Percentiles rank a stretch among this genome's conserved stretches.
These are phyloP conservation scores for Plasmodium billcollinsi DNA, from an alignment of 169 alveolate genomes.

Conservation along the genomic window DNA sequence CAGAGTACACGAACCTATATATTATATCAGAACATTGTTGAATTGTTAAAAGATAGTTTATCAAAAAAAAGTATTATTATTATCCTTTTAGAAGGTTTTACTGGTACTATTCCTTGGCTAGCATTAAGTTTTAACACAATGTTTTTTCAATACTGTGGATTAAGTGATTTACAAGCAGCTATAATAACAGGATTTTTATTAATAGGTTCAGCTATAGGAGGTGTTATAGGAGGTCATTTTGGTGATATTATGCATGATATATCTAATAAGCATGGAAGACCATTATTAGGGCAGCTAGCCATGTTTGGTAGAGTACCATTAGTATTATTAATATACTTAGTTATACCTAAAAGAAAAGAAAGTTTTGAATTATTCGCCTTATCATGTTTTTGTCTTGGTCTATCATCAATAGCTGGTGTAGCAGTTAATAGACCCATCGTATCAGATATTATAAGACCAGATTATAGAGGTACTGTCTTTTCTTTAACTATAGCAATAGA, in stretches of 20 bases:
- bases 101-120: conserved; percentile 93
- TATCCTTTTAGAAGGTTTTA: conserved; percentile 84
- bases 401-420: conserved; percentile 92
- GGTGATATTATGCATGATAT: conserved; percentile 89
- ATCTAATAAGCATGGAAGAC: conserved; percentile 90
- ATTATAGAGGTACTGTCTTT: conserved; percentile 90
- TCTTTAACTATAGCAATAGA: conserved; percentile 89
- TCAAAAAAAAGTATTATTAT: conserved; percentile 71
- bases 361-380: conserved; percentile 63
- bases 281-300: conserved; percentile 86
- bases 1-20: conserved; percentile 39
- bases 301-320: conserved; percentile 75
- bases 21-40: conserved; percentile 53
- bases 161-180: conserved; percentile 90
- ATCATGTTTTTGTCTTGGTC: conserved; percentile 87
- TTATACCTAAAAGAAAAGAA: conserved; percentile 49
- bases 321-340: conserved; percentile 38
- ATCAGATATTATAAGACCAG: conserved; percentile 92
- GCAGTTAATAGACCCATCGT: conserved; percentile 92
- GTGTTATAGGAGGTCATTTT: conserved; percentile 91
- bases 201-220: conserved; percentile 92
- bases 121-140: conserved; percentile 91
- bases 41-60: conserved; percentile 60
- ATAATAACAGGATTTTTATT: conserved; percentile 87
- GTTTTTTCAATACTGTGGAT: conserved; percentile 92